Percentiles rank a stretch among this genome's conserved stretches.
phyloP scores from a whole-genome alignment of 192 early-diverging fungal species.

The Gorgonomyces haynaldii region DNA sequence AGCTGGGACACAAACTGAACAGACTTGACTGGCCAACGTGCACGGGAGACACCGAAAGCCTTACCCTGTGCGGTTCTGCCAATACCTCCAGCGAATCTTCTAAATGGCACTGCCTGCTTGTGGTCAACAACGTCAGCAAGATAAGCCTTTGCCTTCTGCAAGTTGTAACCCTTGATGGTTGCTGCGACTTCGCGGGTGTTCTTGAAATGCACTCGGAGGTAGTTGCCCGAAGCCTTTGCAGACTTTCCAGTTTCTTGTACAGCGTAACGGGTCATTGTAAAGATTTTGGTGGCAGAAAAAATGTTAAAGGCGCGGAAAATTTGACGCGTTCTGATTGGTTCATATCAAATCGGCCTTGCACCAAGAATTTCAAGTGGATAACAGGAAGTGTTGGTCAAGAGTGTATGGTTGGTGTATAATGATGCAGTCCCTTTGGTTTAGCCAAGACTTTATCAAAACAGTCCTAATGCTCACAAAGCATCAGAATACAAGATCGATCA shows the following conservation, averaged over 20 bases:
- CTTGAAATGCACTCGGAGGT: conserved; percentile 88
- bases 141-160: conserved; percentile 83
- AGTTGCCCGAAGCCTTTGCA: conserved; percentile 80
- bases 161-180: conserved; percentile 85
- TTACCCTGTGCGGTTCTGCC: conserved; percentile 96
- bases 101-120: conserved; percentile 96
- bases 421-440: no score
- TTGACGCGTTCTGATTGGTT: no score
- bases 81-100: conserved; percentile 91
- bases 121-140: conserved; percentile 90
- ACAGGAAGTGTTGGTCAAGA: no score
- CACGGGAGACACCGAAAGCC: conserved; percentile 76
- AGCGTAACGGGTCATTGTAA: background rate
- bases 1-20: conserved; percentile 85
- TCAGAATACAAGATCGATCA: no score
- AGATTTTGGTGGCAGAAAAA: no score
- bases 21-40: conserved; percentile 97
- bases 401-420: no score
- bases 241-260: conserved; percentile 16
- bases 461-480: no score
- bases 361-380: no score
- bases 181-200: conserved; percentile 95
- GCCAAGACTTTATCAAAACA: no score
- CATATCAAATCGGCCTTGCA: no score
- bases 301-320: no score